phyloP scores from a whole-genome alignment of 345 rosid species.

The Eucalyptus pauciflora region DNA sequence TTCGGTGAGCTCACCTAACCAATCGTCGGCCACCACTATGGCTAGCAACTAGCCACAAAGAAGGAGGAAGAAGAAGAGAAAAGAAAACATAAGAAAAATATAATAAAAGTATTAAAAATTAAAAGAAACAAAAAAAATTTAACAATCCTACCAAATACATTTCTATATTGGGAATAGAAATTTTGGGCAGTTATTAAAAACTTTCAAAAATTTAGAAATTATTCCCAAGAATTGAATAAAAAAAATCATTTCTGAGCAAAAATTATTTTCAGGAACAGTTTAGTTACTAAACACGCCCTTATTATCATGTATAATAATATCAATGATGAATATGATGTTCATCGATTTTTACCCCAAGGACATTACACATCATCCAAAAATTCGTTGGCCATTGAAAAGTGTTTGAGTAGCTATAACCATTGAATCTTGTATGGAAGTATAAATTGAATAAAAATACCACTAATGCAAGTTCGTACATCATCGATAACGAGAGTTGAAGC shows the following conservation, averaged over 20 bases:
- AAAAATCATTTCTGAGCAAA: accelerated
- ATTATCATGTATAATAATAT: neutral
- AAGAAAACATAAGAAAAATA: no score
- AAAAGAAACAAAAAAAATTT: no score
- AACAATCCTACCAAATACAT: no score
- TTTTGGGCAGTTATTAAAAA: no score
- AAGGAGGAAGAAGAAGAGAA: no score
- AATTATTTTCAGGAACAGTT: accelerated
- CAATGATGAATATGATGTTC: accelerated
- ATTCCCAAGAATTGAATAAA: accelerated
- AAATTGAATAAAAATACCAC: neutral
- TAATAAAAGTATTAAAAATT: no score
- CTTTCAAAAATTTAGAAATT: no score
- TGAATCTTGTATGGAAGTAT: neutral
- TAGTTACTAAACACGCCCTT: accelerated
- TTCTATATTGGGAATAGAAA: accelerated
- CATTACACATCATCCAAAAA: neutral
- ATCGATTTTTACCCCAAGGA: neutral
- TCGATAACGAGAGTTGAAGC: neutral
- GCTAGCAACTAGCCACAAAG: accelerated
- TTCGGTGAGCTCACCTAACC: accelerated
- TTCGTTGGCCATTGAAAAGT: neutral
- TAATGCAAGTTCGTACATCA: neutral
- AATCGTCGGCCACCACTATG: no score
- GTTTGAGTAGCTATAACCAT: neutral